Evolutionary conservation across 2,329 filamentous ascomycete species (phyloP).

Genomic region (Ascochyta lentis): DNA sequence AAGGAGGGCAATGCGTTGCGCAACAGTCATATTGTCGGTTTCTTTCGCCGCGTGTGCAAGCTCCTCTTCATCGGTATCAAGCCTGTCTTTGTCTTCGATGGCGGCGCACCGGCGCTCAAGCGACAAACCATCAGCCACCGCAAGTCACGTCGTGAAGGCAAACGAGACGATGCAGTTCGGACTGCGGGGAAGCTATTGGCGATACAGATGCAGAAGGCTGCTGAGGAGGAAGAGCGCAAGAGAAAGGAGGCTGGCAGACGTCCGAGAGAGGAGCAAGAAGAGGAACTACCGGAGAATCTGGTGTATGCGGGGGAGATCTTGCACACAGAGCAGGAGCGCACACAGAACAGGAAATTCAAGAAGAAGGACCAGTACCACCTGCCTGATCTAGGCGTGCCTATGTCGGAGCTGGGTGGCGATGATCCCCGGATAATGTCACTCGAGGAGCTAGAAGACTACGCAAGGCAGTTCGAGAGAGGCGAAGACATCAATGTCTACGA

Average conservation of each 20-base stretch:
- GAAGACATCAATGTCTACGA: conserved; percentile 89
- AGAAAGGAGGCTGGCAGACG: conserved; percentile 57
- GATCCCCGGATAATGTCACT: conserved; percentile 97
- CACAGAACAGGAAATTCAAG: conserved; percentile 77
- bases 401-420: conserved; percentile 87
- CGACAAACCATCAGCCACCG: conserved; percentile 84
- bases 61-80: conserved; percentile 95
- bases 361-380: conserved; percentile 96
- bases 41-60: conserved; percentile 98
- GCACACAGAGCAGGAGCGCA: conserved; percentile 78
- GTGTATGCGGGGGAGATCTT: conserved; percentile 92
- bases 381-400: conserved; percentile 78
- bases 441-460: conserved; percentile 92
- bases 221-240: conserved; percentile 81
- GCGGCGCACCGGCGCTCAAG: conserved; percentile 89
- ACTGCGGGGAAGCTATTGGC: conserved; percentile 92
- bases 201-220: conserved; percentile 89
- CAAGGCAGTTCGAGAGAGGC: conserved; percentile 86
- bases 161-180: conserved; percentile 87
- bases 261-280: conserved; percentile 62
- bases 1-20: conserved; percentile 97
- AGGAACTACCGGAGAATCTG: conserved; percentile 75
- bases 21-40: conserved; percentile 95
- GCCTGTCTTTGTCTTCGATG: conserved; percentile 97
- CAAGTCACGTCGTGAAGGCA: conserved; percentile 81